Conservation (phyloP, 2,329 filamentous ascomycete genomes). For the Ophiocordyceps camponoti-saundersi region DNA sequence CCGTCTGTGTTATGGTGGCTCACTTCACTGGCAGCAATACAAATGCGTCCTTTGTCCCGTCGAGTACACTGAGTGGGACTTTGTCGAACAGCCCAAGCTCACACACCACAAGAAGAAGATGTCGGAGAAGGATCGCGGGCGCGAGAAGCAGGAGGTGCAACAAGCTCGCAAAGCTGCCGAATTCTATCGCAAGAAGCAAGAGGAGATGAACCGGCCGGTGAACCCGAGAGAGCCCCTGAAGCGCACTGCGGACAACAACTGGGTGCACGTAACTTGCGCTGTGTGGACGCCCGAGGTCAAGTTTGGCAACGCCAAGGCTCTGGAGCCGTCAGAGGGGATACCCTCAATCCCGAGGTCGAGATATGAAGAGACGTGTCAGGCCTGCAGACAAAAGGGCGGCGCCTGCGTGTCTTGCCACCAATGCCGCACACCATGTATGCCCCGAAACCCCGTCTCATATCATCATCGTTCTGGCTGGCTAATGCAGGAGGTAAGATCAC, state of each 20-base stretch:
- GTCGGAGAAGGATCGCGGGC: conserved; percentile 77
- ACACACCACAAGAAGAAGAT: conserved; percentile 61
- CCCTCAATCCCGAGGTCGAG: conserved; percentile 57
- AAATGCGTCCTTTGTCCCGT: conserved; percentile 86
- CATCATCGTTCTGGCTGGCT: conserved; percentile 1
- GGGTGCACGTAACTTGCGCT: conserved; percentile 90
- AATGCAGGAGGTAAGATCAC: conserved; percentile 27
- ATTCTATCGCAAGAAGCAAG: conserved; percentile 69
- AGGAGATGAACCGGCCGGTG: conserved; percentile 65
- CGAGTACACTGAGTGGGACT: conserved; percentile 62
- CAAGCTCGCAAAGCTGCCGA: conserved; percentile 63
- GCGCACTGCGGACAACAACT: conserved; percentile 89
- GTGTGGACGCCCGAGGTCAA: conserved; percentile 86
- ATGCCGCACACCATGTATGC: conserved; percentile 39
- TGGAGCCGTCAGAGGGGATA: conserved; percentile 82
- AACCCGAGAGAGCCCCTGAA: conserved; percentile 84
- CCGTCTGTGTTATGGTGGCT: neutral
- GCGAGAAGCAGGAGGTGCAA: conserved; percentile 73
- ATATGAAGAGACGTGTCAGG: conserved; percentile 66
- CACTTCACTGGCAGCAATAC: conserved; percentile 40
- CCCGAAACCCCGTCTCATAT: conserved; percentile 13
- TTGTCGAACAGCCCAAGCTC: conserved; percentile 51
- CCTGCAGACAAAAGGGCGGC: conserved; percentile 60
- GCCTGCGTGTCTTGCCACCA: conserved; percentile 73
- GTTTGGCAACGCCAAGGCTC: conserved; percentile 67